A percentile compares a stretch with the other conserved stretches of the same genome.
phyloP scores from a whole-genome alignment of 139 green algal species.

The Tetradesmus obliquus region DNA sequence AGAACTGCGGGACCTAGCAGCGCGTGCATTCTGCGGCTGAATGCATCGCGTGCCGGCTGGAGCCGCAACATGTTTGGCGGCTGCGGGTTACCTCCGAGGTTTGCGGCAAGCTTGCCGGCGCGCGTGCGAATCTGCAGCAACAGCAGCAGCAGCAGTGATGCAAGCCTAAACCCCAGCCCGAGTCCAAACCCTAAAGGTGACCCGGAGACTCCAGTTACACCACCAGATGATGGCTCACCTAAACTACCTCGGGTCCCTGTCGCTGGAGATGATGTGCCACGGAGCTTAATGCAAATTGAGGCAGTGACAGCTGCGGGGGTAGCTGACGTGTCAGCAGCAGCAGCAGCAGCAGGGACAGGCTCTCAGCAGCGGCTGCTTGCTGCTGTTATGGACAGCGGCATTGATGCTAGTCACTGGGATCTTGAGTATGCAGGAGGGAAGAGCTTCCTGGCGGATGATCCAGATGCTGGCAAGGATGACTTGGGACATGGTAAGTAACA shows the following conservation, averaged over 20 bases:
- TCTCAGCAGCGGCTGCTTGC: background rate
- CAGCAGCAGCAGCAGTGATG: background rate
- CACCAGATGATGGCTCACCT: background rate
- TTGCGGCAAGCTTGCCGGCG: background rate
- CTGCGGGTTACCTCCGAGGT: background rate
- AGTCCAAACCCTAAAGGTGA: no score
- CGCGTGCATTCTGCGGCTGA: background rate
- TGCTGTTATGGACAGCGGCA: constrained; percentile 14
- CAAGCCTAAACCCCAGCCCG: background rate
- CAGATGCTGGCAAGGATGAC: background rate
- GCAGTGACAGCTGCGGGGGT: background rate
- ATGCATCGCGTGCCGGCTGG: background rate
- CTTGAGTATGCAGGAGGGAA: background rate
- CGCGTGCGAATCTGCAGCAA: background rate
- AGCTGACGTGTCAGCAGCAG: background rate
- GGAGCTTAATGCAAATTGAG: background rate
- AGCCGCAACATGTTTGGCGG: constrained; percentile 1
- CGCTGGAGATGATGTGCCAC: background rate
- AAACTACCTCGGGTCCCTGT: background rate
- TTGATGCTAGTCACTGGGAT: background rate
- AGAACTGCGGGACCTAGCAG: background rate
- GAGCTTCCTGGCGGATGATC: background rate
- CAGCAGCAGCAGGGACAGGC: constrained; percentile 2
- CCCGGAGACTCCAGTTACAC: no score
- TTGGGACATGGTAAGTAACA: background rate